These are phyloP conservation scores for Dipodascus albidus DNA, from an alignment of 805 yeast genomes.

Conservation along the genomic window DNA sequence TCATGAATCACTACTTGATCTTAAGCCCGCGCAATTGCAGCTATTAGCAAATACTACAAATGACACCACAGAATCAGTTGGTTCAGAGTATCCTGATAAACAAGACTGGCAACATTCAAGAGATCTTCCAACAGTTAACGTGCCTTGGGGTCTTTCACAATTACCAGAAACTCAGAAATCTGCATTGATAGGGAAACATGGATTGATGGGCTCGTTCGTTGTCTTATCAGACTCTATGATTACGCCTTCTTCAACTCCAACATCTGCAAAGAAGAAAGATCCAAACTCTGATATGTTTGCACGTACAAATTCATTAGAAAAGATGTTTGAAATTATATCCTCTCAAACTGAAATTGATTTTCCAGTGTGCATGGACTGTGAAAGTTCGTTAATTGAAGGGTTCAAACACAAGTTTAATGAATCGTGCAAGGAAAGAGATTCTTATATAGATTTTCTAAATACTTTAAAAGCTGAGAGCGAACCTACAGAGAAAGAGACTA, in stretches of 20 bases:
- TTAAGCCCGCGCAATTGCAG: conserved; percentile 44
- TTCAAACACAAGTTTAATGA: conserved; percentile 62
- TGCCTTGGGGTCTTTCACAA: conserved; percentile 9
- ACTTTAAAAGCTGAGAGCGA: conserved; percentile 50
- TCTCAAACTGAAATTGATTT: conserved; percentile 65
- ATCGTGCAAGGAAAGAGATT: conserved; percentile 65
- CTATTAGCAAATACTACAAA: conserved; percentile 32
- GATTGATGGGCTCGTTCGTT: conserved; percentile 9
- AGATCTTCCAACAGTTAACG: conserved; percentile 11
- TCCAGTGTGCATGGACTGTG: conserved; percentile 86
- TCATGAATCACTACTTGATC: conserved; percentile 42
- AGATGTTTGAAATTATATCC: conserved; percentile 62
- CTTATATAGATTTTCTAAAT: conserved; percentile 60
- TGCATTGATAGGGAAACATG: not conserved
- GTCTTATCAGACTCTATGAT: conserved; percentile 17
- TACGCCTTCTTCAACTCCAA: conserved; percentile 26
- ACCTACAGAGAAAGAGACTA: conserved; percentile 33
- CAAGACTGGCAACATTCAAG: conserved; percentile 7
- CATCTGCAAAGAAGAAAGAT: conserved; percentile 24
- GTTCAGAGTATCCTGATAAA: conserved; percentile 4
- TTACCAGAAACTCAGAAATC: not conserved
- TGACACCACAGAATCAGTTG: conserved; percentile 12
- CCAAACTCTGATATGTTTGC: not conserved
- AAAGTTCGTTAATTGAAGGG: conserved; percentile 49
- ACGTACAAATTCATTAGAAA: conserved; percentile 31